phyloP scores from a whole-genome alignment of 2,329 filamentous ascomycete species.

The Dothistroma septosporum region DNA sequence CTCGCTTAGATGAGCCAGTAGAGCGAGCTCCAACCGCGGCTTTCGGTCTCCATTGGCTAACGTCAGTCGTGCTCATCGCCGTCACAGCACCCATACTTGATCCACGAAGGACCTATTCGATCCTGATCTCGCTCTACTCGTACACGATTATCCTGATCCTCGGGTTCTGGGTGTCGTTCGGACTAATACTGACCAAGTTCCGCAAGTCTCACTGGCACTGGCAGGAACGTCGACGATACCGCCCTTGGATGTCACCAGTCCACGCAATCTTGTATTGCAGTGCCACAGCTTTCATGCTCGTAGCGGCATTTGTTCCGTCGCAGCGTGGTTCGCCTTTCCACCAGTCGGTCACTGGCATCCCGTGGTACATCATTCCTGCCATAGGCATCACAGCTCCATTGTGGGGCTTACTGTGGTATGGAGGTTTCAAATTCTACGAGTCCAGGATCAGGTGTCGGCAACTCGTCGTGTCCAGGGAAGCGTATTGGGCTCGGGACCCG shows the following conservation, averaged over 20 bases:
- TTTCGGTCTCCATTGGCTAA: conserved; percentile 39
- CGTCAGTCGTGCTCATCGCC: conserved; percentile 34
- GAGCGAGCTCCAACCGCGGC: conserved; percentile 40
- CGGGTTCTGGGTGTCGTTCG: conserved; percentile 28
- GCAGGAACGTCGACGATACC: conserved; percentile 22
- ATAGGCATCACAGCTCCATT: conserved; percentile 23
- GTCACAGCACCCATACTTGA: conserved; percentile 30
- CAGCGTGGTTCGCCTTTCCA: conserved; percentile 19
- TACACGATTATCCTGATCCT: conserved; percentile 39
- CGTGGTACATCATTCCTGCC: conserved; percentile 25
- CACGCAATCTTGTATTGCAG: conserved; percentile 25
- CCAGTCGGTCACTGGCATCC: conserved; percentile 13
- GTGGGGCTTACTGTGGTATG: conserved; percentile 24
- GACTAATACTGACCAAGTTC: conserved; percentile 34
- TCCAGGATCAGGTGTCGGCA: conserved; percentile 16
- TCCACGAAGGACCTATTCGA: conserved; percentile 28
- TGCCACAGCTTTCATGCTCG: conserved; percentile 20
- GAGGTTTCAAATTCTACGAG: conserved; percentile 17
- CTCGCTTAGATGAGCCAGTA: conserved; percentile 18
- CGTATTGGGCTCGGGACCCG: conserved; percentile 20
- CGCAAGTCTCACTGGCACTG: conserved; percentile 13
- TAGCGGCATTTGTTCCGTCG: conserved; percentile 24
- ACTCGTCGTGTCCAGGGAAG: conserved; percentile 18
- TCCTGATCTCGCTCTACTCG: conserved; percentile 38
- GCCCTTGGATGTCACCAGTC: conserved; percentile 25